Base-by-base conservation (phyloP, 2,329 filamentous ascomycete species). In the Colletotrichum paranaense region DNA sequence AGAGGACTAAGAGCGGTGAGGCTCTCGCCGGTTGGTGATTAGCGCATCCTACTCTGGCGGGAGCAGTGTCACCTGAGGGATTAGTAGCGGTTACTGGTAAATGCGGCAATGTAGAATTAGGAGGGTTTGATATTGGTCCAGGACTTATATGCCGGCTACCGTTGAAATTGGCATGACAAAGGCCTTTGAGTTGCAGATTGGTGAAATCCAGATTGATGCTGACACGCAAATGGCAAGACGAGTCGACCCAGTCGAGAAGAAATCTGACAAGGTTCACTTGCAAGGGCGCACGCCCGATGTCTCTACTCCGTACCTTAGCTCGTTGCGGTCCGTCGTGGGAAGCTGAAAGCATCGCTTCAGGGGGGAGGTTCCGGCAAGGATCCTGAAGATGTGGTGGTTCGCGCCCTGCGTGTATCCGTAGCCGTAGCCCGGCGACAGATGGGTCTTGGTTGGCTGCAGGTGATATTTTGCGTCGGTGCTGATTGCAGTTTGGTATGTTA, bases 1-100 rank as follows among this genome's bases (percentile, higher is more conserved):
- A n/a, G 32, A 30, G 32, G 28, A 46, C 70, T 73, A 73, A 65
- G 52, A 70, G 70, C 70, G 70, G 70, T 73, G 70, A 73, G 67
- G 67, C 70, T 73, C 67, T 65, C 42, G 67, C 26, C 63, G 66
- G 70, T 55, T 59, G 70, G 26, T 26, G 26, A 55, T 65, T 73
- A 73, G 70, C 62, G 70, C 60, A 70, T 73, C 42, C 66, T 69
- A 35, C 60, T 30, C 22, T 56, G 28, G 24, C n/a, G 32, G 67
- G 30, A 59, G 65, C 59, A 68, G 67, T 46, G 60, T 73, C 70
- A 70, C 60, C 67, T 73, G 67, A 70, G 66, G 60, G 60, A 65
- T 70, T 65, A 62, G 70, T 46, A 70, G 53, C 42, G 6, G 38
- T 42, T 55, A 28, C 32, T 65, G 67, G 66, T 64, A 57, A 56